Evolutionary conservation across 192 early-diverging fungal genomes (phyloP).

Genomic region (Backusella morwellensis): DNA sequence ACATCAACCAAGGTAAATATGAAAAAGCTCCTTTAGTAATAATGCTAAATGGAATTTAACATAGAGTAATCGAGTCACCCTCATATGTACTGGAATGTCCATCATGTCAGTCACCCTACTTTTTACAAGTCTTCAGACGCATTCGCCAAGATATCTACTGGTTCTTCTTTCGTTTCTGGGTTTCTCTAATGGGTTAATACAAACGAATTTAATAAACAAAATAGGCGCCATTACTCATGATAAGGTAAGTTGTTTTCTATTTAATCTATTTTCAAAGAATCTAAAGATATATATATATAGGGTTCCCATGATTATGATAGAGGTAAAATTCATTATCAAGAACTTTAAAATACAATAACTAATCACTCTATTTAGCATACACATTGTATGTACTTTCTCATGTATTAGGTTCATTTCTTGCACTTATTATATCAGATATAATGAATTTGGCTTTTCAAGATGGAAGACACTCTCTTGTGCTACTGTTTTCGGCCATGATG

Average conservation of each 20-base stretch:
- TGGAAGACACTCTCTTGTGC: not conserved
- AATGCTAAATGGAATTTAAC: not conserved
- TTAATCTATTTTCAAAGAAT: not conserved
- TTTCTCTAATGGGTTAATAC: not conserved
- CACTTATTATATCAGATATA: not conserved
- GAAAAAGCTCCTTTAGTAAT: too few relatives aligned
- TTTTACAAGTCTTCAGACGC: not conserved
- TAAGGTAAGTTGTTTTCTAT: not conserved
- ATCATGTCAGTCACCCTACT: not conserved
- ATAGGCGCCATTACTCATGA: not conserved
- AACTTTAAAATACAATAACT: not conserved
- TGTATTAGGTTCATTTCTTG: not conserved
- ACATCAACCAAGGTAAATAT: not conserved
- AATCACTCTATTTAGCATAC: not conserved
- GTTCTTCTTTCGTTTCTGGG: not conserved
- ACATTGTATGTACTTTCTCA: not conserved
- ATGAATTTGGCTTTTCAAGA: not conserved
- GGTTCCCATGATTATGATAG: not conserved
- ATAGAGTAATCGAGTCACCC: not conserved
- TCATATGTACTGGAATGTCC: not conserved
- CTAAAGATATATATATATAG: not conserved
- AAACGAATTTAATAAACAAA: not conserved
- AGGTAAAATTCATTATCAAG: not conserved
- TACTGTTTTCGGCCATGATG: not conserved
- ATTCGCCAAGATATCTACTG: not conserved